Base-by-base conservation (phyloP, 108 stramenopile genomes). In the Halocafeteria seosinensis region DNA sequence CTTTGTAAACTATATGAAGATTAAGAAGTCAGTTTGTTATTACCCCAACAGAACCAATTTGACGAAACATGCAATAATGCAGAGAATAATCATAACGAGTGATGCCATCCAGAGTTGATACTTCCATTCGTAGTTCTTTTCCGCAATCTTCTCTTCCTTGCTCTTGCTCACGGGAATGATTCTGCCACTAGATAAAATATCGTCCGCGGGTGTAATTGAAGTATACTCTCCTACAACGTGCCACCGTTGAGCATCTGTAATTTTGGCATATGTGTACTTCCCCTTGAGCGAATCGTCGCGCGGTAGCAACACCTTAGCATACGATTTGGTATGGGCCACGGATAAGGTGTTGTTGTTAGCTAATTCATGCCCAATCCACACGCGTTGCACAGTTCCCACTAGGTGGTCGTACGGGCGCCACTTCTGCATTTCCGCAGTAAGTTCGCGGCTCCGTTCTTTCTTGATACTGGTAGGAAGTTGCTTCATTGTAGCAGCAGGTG, bases 401-500 rank as follows among this genome's bases (percentile, higher is more conserved):
- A 75, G 25, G 1, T 37, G 38, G 1, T 47, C 50, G 47, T 78
- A 67, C 1, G 71, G 72, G 1, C 24, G 9, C 59, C 65, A 68
- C 21, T 33, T 26, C 9, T 68, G 51, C 34, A 75, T 66, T 13
- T 66, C 34, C 1, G 36, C 36, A 0, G 71, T 64, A 11, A 78
- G 37, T 23, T 38, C 21, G 27, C 77, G 66, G 23, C 50, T 59
- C 29, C 77, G 36, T 8, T 68, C 65, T 37, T 78, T 78, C 6
- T 74, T 73, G 3, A 66, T 32, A 21, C 66, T 33, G n/a, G 73
- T 72, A 2, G 30, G 34, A n/a, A 78, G 50, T 13, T 67, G 62
- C 34, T 50, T 57, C 77, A 78, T 78, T 33, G 51, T 63, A 3
- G 77, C 77, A n/a, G 77, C 77, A 9, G 71, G 71, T 1, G 77